Percentiles rank a stretch among this genome's conserved stretches.
These are phyloP conservation scores for Myxozyma neotropica DNA, from an alignment of 805 yeast species.

Conservation along the genomic window DNA sequence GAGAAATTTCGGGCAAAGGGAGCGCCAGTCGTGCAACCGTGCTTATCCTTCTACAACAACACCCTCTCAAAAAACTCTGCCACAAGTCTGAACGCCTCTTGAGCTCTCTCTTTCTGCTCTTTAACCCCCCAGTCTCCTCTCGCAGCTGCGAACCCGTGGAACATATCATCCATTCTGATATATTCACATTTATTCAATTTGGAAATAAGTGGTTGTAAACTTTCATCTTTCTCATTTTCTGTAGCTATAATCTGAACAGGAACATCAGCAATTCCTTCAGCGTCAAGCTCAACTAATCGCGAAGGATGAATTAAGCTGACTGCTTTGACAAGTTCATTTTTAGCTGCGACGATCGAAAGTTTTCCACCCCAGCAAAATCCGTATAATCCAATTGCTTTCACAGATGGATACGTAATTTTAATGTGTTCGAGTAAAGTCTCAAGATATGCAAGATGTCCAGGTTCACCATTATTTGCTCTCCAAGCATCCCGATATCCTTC, in stretches of 20 bases:
- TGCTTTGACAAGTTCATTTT: slow-evolving; percentile 14
- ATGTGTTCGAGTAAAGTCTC: slow-evolving; percentile 6
- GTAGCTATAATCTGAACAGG: slow-evolving; percentile 29
- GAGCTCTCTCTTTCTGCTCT: slow-evolving; percentile 28
- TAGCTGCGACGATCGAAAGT: slow-evolving; percentile 19
- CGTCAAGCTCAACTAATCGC: slow-evolving; percentile 23
- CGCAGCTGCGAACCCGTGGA: slow-evolving; percentile 35
- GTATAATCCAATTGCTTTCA: slow-evolving; percentile 24
- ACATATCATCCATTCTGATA: slow-evolving; percentile 30
- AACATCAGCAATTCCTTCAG: slow-evolving; percentile 25
- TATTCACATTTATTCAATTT: slow-evolving; percentile 18
- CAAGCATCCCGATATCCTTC: slow-evolving; percentile 14
- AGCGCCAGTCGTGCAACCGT: not conserved
- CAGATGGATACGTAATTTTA: slow-evolving; percentile 14
- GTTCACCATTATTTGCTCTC: slow-evolving; percentile 10
- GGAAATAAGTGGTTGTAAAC: slow-evolving; percentile 7
- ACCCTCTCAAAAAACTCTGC: slow-evolving; percentile 22
- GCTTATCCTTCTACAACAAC: slow-evolving; percentile 1
- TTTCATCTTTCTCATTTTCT: slow-evolving; percentile 22
- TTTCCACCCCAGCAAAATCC: slow-evolving; percentile 36
- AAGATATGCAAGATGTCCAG: slow-evolving; percentile 14
- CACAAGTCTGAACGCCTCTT: slow-evolving; percentile 25
- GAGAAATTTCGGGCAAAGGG: too few species aligned
- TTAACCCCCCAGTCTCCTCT: slow-evolving; percentile 29
- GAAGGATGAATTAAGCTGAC: slow-evolving; percentile 31